Percentiles rank a stretch among this genome's conserved stretches.
These are phyloP conservation scores for Penicillium longicatenatum DNA, from an alignment of 495 filamentous ascomycete species.

Conservation along the genomic window DNA sequence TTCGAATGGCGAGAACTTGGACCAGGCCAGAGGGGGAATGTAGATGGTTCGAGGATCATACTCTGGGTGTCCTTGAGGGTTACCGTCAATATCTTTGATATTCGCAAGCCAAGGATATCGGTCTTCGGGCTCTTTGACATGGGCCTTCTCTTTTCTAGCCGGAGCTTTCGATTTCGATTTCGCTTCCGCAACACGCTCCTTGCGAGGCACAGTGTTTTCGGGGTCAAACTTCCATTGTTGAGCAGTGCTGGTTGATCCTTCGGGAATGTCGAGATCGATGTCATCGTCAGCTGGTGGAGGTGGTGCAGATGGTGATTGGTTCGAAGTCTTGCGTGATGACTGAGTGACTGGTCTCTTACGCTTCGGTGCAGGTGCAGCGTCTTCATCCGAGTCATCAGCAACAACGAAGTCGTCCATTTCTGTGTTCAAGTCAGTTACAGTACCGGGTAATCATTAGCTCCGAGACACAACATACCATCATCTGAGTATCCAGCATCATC, in stretches of 20 bases:
- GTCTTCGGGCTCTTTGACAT: slow-evolving; percentile 74
- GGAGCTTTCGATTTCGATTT: slow-evolving; percentile 42
- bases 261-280: slow-evolving; percentile 49
- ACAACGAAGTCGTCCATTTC: slow-evolving; percentile 88
- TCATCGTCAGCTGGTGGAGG: slow-evolving; percentile 53
- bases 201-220: slow-evolving; percentile 62
- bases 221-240: slow-evolving; percentile 87
- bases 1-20: slow-evolving; percentile 87
- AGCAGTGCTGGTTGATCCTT: slow-evolving; percentile 71
- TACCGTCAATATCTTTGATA: slow-evolving; percentile 76
- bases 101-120: slow-evolving; percentile 90
- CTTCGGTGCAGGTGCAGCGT: slow-evolving; percentile 66
- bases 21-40: slow-evolving; percentile 76
- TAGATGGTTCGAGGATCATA: slow-evolving; percentile 91
- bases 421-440: slow-evolving; percentile 31
- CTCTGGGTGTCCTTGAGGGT: slow-evolving; percentile 79
- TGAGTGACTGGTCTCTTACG: slow-evolving; percentile 64
- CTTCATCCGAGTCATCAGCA: slow-evolving; percentile 78
- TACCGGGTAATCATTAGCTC: neutral
- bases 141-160: slow-evolving; percentile 71
- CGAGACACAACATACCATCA: slow-evolving; percentile 51
- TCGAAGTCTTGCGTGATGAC: slow-evolving; percentile 54
- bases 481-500: slow-evolving; percentile 55
- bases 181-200: slow-evolving; percentile 49
- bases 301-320: slow-evolving; percentile 57